Base-by-base conservation (phyloP, 306 rosid species). In the Biancaea sappan region DNA sequence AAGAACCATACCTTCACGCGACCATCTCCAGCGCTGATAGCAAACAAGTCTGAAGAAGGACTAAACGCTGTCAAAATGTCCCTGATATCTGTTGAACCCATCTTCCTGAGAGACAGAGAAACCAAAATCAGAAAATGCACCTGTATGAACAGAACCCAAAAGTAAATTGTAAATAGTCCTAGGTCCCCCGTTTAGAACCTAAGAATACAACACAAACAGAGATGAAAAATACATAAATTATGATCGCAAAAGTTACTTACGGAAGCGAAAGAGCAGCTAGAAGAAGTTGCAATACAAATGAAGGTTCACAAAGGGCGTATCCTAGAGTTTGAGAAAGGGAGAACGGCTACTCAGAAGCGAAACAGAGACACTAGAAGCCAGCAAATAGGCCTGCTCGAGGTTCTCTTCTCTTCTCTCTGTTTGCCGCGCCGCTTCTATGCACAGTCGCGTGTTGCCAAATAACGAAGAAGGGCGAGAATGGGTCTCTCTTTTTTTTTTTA, bases 1-100 rank as follows among this genome's bases (percentile, higher is more conserved):
- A 44, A 13, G 5, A 22, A 25, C 16, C 34, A 32, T 66, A 90
- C 98, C 98, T 93, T 94, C 12, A 94, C 84, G 32, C 98, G 94
- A 28, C 98, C 97, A 81, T 90, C 98, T 3, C 98, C 98, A 28
- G 95, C 66, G 78, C 90, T 78, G 58, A 91, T 77, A 72, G 98
- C 97, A 41, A 94, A 82, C 66, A 84, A 87, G 76, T 92, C 95
- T 61, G 80, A 68, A 26, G 92, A 87, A 41, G 97, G 96, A 76
- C 89, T 91, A 67, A 90, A 94, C 29, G 96, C 84, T 4, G 96
- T 90, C 44, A 94, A 71, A 71, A 94, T 74, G 73, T 79, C 94
- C 85, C 95, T 90, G 75, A 94, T 79, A 79, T 83, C 81, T 40
- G 86, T 73, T 22, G 87, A 65, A 46, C 66, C 84, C 91, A 89